Evolutionary conservation across 345 rosid species (phyloP).

Genomic region (Aurinia saxatilis): DNA sequence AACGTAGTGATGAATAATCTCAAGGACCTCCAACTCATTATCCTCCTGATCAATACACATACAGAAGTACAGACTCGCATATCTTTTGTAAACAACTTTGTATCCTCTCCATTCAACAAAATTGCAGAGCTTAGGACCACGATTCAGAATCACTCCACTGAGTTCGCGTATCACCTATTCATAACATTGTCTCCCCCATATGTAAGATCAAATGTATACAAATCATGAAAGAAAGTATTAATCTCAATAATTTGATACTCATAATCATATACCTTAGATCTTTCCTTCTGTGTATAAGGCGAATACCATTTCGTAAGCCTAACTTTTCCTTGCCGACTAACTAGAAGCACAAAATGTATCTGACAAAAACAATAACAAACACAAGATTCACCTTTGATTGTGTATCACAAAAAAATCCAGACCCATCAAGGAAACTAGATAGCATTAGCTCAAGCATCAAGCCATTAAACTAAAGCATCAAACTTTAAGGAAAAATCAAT

Average conservation of each 20-base stretch:
- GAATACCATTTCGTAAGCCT: constrained; percentile 97
- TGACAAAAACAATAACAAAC: background rate
- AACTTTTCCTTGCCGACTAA: constrained; percentile 98
- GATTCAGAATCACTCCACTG: constrained; percentile 66
- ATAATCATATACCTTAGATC: constrained; percentile 34
- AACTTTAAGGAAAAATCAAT: no score
- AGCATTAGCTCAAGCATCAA: no score
- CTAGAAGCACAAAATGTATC: constrained; percentile 64
- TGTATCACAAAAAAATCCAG: no score
- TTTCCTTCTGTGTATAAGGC: constrained; percentile 92
- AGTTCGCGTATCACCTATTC: constrained; percentile 81
- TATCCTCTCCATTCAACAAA: constrained; percentile 92
- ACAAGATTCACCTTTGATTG: no score
- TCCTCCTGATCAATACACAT: constrained; percentile 93
- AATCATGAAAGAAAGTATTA: background rate
- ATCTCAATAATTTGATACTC: background rate
- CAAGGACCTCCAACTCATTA: constrained; percentile 85
- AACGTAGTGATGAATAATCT: constrained; percentile 88
- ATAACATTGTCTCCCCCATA: background rate
- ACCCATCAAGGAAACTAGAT: no score
- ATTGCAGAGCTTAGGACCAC: constrained; percentile 95
- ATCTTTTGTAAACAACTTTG: constrained; percentile 91
- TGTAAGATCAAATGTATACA: background rate
- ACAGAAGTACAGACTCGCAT: constrained; percentile 97
- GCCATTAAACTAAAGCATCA: no score